Conservation (phyloP, 2,329 filamentous ascomycete genomes). For the Emydomyces testavorans region DNA sequence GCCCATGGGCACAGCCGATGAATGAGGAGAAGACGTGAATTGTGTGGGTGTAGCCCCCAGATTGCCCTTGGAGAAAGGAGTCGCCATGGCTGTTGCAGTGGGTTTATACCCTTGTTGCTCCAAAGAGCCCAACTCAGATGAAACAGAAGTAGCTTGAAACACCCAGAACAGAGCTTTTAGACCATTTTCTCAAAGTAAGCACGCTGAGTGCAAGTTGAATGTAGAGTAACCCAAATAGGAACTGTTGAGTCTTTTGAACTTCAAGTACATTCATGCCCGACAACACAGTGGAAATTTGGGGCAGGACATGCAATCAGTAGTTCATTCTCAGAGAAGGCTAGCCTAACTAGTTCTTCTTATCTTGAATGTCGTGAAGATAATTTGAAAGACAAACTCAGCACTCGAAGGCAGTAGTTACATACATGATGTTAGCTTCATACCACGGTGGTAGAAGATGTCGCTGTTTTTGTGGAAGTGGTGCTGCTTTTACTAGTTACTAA, state of each 20-base stretch:
- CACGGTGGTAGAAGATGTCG: no score
- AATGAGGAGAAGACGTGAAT: conserved; percentile 36
- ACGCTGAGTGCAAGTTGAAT: no score
- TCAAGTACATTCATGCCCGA: no score
- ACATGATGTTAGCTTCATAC: no score
- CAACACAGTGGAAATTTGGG: no score
- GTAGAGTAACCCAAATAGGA: no score
- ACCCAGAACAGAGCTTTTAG: neutral
- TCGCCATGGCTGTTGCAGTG: conserved; percentile 28
- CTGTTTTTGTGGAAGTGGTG: neutral
- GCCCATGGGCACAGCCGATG: conserved; percentile 31
- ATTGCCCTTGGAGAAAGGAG: conserved; percentile 34
- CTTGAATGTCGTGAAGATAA: no score
- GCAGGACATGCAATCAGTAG: no score
- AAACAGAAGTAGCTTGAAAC: neutral
- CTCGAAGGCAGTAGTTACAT: no score
- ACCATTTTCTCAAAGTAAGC: neutral
- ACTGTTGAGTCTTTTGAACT: no score
- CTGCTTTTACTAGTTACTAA: neutral
- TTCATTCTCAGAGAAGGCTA: no score
- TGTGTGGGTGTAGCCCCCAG: conserved; percentile 35
- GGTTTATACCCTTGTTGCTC: neutral
- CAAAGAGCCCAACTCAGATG: neutral
- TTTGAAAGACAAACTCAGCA: neutral
- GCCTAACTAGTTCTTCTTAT: no score